Percentiles rank a stretch among this genome's conserved stretches.
phyloP scores from a whole-genome alignment of 805 yeast genomes.

The Pichia occidentalis region DNA sequence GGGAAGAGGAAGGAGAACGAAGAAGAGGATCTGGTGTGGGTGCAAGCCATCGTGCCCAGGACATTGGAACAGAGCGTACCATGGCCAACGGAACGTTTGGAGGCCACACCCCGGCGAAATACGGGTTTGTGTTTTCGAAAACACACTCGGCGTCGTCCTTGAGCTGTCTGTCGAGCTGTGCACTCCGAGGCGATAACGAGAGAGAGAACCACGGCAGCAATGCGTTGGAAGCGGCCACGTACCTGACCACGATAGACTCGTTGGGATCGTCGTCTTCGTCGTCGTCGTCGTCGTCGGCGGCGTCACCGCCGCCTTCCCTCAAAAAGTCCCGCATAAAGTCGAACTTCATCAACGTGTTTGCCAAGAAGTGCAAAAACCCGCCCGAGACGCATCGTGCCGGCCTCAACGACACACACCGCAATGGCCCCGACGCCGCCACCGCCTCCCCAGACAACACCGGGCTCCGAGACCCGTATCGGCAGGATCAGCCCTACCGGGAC shows the following conservation, averaged over 20 bases:
- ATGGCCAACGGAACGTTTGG: too few species aligned
- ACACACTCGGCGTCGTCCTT: constrained; percentile 11
- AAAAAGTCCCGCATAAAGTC: too few species aligned
- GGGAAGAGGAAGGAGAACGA: too few species aligned
- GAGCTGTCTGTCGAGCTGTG: not conserved
- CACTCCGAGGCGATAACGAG: constrained; percentile 8
- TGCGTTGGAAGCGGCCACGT: not conserved
- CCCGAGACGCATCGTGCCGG: too few species aligned
- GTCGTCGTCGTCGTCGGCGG: constrained; percentile 1
- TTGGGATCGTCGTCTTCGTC: constrained; percentile 2
- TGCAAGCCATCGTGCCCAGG: too few species aligned
- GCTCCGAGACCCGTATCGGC: not conserved
- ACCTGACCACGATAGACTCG: constrained; percentile 1
- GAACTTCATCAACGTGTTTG: too few species aligned
- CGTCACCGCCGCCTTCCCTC: not conserved
- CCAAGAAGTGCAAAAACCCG: too few species aligned
- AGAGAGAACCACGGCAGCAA: not conserved
- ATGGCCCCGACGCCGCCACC: not conserved
- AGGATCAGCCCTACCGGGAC: too few species aligned
- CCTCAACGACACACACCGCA: too few species aligned
- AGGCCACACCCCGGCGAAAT: too few species aligned
- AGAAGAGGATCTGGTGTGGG: too few species aligned
- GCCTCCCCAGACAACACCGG: not conserved
- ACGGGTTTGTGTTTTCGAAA: constrained; percentile 1
- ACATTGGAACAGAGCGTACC: too few species aligned